Percentiles rank a stretch among this genome's conserved stretches.
phyloP scores from a whole-genome alignment of 2,329 filamentous ascomycete genomes.

The Basipetospora chlamydospora region DNA sequence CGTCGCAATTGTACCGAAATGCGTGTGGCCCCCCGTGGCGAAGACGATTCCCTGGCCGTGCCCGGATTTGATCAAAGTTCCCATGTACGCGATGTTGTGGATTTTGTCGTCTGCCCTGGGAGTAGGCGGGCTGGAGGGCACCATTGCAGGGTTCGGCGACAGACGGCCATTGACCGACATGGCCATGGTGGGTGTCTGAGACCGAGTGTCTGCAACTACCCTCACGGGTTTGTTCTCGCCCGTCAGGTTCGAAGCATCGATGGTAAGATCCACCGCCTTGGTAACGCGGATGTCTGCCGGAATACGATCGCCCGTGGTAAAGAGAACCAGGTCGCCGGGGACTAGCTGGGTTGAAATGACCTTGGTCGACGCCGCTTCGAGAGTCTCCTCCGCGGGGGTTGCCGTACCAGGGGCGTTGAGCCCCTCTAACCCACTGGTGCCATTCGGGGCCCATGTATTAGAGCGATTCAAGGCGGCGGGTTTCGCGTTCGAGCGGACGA shows the following conservation, averaged over 20 bases:
- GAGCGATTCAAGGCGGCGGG: conserved; percentile 18
- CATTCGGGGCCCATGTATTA: conserved; percentile 30
- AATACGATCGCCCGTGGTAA: conserved; percentile 91
- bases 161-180: conserved; percentile 13
- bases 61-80: conserved; percentile 85
- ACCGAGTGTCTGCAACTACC: conserved; percentile 51
- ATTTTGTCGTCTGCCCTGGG: conserved; percentile 40
- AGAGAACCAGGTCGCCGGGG: conserved; percentile 81
- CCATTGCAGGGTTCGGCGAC: not conserved
- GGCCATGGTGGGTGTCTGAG: conserved; percentile 16
- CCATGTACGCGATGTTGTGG: conserved; percentile 96
- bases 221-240: conserved; percentile 90
- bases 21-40: conserved; percentile 81
- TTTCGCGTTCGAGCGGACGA: conserved; percentile 51
- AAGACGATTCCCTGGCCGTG: conserved; percentile 96
- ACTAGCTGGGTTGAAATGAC: conserved; percentile 81
- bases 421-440: conserved; percentile 21
- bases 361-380: conserved; percentile 65
- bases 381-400: conserved; percentile 44
- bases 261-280: conserved; percentile 73
- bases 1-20: conserved; percentile 91
- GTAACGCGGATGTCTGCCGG: conserved; percentile 93
- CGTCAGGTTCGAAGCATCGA: conserved; percentile 93
- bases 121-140: conserved; percentile 5
- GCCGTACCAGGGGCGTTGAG: conserved; percentile 26